Base-by-base conservation (phyloP, 163 green algal genomes). In the Picocystis sp. region DNA sequence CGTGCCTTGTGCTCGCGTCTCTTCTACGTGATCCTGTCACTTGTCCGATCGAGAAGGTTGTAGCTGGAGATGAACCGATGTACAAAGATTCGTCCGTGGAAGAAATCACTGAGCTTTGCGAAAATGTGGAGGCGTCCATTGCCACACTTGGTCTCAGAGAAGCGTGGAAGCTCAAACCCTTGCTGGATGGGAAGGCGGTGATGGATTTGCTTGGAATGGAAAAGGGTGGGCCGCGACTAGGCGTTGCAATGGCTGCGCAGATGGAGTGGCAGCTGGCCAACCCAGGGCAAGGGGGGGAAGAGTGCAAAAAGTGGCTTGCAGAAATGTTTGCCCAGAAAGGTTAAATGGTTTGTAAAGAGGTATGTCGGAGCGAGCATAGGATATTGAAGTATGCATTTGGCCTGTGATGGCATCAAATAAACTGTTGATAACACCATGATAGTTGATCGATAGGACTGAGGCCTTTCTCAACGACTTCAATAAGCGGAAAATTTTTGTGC, bases 221-320 rank as follows among this genome's bases (percentile, higher is more conserved):
- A 53, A 51, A 23, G 44, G 44, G 44, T 50, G 51, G 51, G 22
- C 51, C 51, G 5, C 34, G 24, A 15, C 25, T 57, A 22, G 51
- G 51, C 0, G 23, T 52, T 33, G 51, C 51, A 57, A 35, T 57
- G 15, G 34, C 45, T 29, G 51, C 25, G 17, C 24, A 52, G 22
- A 47, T 35, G 22, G 33, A 57, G 22, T 54, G 47, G 47, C 47
- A 54, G 47, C 47, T 54, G n/a, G 47, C 47, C 3, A 24, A 54
- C 6, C 47, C 47, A 45, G 47, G 19, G 6, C 9, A 35, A 13
- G 34, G 25, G 34, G 47, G 3, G 3, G 47, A 54, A 8, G 47
- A 54, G 12, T 54, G 47, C 13, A 54, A 34, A 29, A 35, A 34
- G 6, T 54, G 41, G 25, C 13, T 54, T 6, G 21, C 5, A 50